phyloP scores from a whole-genome alignment of 441 rosid genomes.

The Populus hybrid region DNA sequence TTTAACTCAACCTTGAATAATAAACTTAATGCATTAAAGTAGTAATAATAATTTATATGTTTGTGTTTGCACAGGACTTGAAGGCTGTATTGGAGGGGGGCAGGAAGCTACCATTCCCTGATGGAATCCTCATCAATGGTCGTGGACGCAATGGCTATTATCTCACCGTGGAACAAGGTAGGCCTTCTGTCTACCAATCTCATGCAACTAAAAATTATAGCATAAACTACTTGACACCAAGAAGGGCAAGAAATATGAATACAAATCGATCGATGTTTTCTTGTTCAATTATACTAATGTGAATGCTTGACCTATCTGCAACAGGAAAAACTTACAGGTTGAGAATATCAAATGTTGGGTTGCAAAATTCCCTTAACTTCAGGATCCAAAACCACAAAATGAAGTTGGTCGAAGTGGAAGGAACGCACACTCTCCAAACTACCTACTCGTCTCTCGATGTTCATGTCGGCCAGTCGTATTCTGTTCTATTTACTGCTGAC shows the following conservation, averaged over 20 bases:
- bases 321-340: constrained; percentile 83
- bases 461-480: constrained; percentile 88
- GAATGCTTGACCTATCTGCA: background rate
- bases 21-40: background rate
- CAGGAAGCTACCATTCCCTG: constrained; percentile 57
- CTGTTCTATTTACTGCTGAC: constrained; percentile 81
- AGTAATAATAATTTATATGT: background rate
- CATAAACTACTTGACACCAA: background rate
- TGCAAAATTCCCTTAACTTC: constrained; percentile 71
- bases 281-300: background rate
- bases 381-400: constrained; percentile 77
- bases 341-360: constrained; percentile 88
- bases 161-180: constrained; percentile 73
- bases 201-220: background rate
- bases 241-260: too few relatives aligned
- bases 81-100: constrained; percentile 56
- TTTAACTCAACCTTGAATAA: background rate
- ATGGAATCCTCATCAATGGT: constrained; percentile 88
- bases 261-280: background rate
- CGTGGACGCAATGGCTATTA: constrained; percentile 63
- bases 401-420: constrained; percentile 92
- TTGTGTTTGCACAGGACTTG: constrained; percentile 37
- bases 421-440: constrained; percentile 80
- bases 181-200: background rate
- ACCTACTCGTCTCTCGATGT: constrained; percentile 71